A percentile compares a stretch with the other conserved stretches of the same genome.
Evolutionary conservation across 352 stramenopile genomes (phyloP).

Genomic region (Pseudoperonospora humuli): DNA sequence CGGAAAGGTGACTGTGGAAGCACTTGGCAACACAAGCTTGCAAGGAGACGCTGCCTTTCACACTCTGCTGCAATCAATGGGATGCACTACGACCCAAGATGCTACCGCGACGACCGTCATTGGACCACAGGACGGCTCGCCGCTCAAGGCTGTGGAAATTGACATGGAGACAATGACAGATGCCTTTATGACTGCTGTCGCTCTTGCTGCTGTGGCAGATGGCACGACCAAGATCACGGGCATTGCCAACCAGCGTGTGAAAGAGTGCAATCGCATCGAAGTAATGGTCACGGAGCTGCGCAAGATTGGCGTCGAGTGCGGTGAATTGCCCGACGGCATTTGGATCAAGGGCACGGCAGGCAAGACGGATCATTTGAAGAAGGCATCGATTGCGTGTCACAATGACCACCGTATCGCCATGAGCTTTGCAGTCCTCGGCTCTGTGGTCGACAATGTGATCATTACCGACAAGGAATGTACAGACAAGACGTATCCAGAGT

Average conservation of each 20-base stretch:
- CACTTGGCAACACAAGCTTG: conserved; percentile 90
- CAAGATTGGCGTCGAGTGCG: conserved; percentile 88
- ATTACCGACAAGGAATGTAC: conserved; percentile 97
- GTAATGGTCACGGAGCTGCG: conserved; percentile 95
- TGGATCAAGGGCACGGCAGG: conserved; percentile 63
- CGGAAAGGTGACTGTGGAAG: conserved; percentile 89
- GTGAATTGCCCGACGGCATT: conserved; percentile 68
- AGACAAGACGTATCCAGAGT: conserved; percentile 97
- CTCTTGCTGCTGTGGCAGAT: conserved; percentile 91
- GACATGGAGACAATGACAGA: conserved; percentile 98
- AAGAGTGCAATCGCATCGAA: conserved; percentile 97
- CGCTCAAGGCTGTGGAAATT: conserved; percentile 86
- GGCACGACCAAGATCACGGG: conserved; percentile 95
- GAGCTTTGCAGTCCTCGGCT: conserved; percentile 93
- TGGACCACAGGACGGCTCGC: conserved; percentile 67
- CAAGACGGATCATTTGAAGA: conserved; percentile 41
- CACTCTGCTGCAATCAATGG: conserved; percentile 69
- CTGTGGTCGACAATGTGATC: conserved; percentile 86
- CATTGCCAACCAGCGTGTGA: conserved; percentile 97
- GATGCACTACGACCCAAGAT: conserved; percentile 59
- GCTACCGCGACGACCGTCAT: conserved; percentile 57
- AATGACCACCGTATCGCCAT: conserved; percentile 99
- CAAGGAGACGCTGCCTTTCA: conserved; percentile 96
- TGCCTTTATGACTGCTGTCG: conserved; percentile 96
- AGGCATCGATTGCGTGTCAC: conserved; percentile 81